Evolutionary conservation across 1,284 basidiomycete genomes (phyloP).

Genomic region (Pisolithus thermaeus): DNA sequence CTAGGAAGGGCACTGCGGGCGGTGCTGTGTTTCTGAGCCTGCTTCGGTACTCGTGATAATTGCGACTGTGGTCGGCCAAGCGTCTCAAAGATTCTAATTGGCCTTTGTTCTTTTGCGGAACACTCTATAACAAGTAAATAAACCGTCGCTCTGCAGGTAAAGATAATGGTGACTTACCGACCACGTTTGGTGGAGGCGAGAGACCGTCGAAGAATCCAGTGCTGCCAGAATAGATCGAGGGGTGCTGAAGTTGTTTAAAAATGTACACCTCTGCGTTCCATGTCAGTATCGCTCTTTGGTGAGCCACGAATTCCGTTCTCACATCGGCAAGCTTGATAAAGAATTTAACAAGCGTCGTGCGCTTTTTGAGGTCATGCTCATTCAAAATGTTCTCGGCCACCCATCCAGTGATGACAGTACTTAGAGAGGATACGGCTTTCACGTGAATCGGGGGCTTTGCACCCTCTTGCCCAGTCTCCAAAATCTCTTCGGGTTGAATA

Average conservation of each 20-base stretch:
- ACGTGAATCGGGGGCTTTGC: constrained; percentile 62
- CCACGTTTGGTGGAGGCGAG: constrained; percentile 90
- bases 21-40: constrained; percentile 77
- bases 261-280: constrained; percentile 68
- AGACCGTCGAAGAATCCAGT: constrained; percentile 91
- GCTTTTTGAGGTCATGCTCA: constrained; percentile 86
- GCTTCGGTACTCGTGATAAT: constrained; percentile 90
- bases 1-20: constrained; percentile 89
- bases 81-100: constrained; percentile 79
- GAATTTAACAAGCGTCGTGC: constrained; percentile 84
- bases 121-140: constrained; percentile 45
- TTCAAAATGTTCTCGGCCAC: constrained; percentile 90
- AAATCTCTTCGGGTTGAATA: constrained; percentile 84
- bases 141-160: constrained; percentile 2
- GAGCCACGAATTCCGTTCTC: constrained; percentile 31
- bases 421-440: constrained; percentile 82
- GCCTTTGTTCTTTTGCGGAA: constrained; percentile 79
- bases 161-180: constrained; percentile 45
- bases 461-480: constrained; percentile 74
- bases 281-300: constrained; percentile 26
- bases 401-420: constrained; percentile 93
- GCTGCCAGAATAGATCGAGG: constrained; percentile 91
- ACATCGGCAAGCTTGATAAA: constrained; percentile 96
- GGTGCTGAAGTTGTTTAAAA: constrained; percentile 88
- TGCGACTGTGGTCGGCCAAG: constrained; percentile 85